These are phyloP conservation scores for Cyclocybe aegerita DNA, from an alignment of 768 basidiomycete species.

Conservation along the genomic window DNA sequence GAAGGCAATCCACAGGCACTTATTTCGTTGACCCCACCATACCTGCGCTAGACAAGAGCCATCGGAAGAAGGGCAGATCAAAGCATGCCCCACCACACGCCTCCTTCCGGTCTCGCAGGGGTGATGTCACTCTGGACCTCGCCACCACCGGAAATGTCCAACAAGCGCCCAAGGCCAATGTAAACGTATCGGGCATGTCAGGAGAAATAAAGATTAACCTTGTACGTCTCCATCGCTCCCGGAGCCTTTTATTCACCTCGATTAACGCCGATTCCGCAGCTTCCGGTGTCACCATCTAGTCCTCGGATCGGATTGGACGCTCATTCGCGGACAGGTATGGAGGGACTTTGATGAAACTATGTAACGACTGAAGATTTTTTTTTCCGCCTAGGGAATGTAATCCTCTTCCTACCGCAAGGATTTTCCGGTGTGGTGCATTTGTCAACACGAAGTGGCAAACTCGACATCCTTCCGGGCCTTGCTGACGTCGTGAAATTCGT, in stretches of 20 bases:
- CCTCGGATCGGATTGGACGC: slow-evolving; percentile 39
- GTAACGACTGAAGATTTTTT: background rate
- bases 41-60: slow-evolving; percentile 24
- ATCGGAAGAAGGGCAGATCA: slow-evolving; percentile 20
- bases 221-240: slow-evolving; percentile 21
- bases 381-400: slow-evolving; percentile 30
- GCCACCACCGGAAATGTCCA: slow-evolving; percentile 35
- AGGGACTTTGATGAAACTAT: background rate
- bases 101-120: slow-evolving; percentile 42
- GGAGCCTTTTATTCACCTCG: background rate
- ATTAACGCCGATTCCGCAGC: slow-evolving; percentile 16
- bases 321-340: slow-evolving; percentile 31
- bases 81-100: slow-evolving; percentile 33
- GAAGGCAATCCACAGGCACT: slow-evolving; percentile 28
- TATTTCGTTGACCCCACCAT: slow-evolving; percentile 40
- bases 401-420: slow-evolving; percentile 32
- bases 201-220: slow-evolving; percentile 41
- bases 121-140: slow-evolving; percentile 34
- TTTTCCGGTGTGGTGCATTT: slow-evolving; percentile 38
- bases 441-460: slow-evolving; percentile 28
- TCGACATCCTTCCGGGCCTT: slow-evolving; percentile 34
- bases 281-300: slow-evolving; percentile 27
- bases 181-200: slow-evolving; percentile 33
- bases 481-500: slow-evolving; percentile 27
- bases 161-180: slow-evolving; percentile 29